phyloP scores from a whole-genome alignment of 371 early-diverging fungal species.

The Rhizopus microsporus region DNA sequence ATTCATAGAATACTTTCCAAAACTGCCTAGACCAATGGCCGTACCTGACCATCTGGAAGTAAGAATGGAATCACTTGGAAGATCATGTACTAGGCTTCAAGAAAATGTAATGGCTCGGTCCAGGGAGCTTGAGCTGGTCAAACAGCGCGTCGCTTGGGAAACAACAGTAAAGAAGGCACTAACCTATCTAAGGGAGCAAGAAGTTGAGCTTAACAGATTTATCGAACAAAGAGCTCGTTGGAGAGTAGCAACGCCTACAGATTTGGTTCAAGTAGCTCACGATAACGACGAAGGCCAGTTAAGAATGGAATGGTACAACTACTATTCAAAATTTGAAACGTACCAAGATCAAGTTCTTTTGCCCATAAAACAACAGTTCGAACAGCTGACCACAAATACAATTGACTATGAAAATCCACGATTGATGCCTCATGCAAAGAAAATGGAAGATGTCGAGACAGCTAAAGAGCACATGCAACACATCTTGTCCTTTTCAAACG shows the following conservation, averaged over 20 bases:
- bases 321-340: constrained; percentile 14
- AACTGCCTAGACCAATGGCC: constrained; percentile 38
- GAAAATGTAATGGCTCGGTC: constrained; percentile 30
- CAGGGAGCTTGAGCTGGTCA: constrained; percentile 32
- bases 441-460: constrained; percentile 21
- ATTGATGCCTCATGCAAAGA: constrained; percentile 24
- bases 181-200: constrained; percentile 15
- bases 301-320: constrained; percentile 18
- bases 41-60: constrained; percentile 49
- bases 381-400: constrained; percentile 12
- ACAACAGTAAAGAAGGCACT: constrained; percentile 25
- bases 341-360: constrained; percentile 20
- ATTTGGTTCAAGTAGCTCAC: constrained; percentile 1
- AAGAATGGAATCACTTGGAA: constrained; percentile 37
- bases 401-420: constrained; percentile 14
- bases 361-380: constrained; percentile 22
- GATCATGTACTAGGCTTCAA: constrained; percentile 25
- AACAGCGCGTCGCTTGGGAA: constrained; percentile 31
- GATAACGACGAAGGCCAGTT: constrained; percentile 25
- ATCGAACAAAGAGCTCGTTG: constrained; percentile 44
- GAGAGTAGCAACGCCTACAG: constrained; percentile 3
- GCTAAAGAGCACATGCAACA: constrained; percentile 16
- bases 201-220: constrained; percentile 25
- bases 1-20: constrained; percentile 39
- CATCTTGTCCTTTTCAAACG: constrained; percentile 37